Evolutionary conservation across 495 filamentous ascomycete species (phyloP), one percentile per base, ranked within the genome.

Genomic region (Penicillium goetzii): DNA sequence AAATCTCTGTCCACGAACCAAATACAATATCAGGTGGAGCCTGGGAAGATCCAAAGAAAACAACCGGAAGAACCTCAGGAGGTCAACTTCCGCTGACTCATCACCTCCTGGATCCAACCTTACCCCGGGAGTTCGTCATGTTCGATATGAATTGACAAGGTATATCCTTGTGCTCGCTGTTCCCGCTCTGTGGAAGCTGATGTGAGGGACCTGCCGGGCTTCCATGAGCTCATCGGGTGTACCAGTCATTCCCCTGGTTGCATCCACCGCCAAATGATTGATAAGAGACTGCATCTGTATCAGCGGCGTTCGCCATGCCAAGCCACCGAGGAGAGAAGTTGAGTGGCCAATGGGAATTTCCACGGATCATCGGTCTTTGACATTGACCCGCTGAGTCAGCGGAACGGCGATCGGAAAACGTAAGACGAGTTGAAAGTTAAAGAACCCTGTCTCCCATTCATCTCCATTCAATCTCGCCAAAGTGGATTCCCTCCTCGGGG

Each of bases 1-100:
- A 45, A 45, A 45, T 45, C n/a, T 45, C 41, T 45, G 43, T 21
- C 43, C 12, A 12, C 43, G 43, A 47, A 47, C 43, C 21, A 47
- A 47, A 47, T 32, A 8, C 30, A 30, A 8, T 47, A 47, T 25
- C 43, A 14, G 10, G 43, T 47, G 43, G 43, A 47, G 43, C 21
- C 43, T 47, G 9, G 19, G 43, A 47, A 47, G 43, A 47, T 47
- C 43, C 10, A 47, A 45, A n/a, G 15, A 41, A 25, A 23, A 47
- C 5, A 47, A 23, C 4, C n/a, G 43, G n/a, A 47, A 23, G 9
- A 2, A 25, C 21, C 2, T 25, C 21, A 12, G 43, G 19, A 12
- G 15, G 6, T 25, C 43, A 47, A 12, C 9, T 47, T 47, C 43
- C 43, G 43, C 43, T 47, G 43, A 47, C 43, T 47, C 21, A 47